phyloP scores from a whole-genome alignment of 1,139 yeast genomes.

The Kurtzmaniella natalensis region DNA sequence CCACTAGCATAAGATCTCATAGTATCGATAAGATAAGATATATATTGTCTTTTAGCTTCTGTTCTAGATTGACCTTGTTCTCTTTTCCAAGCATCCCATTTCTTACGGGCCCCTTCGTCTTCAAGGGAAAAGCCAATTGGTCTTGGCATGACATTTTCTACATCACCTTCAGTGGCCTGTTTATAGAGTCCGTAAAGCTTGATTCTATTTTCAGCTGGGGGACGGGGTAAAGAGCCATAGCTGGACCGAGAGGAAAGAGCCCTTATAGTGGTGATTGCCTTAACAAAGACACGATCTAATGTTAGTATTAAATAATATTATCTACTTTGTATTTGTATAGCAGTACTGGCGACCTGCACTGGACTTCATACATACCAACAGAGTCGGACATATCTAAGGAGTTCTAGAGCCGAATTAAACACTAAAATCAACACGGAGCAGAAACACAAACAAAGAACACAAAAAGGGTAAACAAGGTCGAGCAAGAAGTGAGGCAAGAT shows the following conservation, averaged over 20 bases:
- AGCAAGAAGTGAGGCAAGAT: no score
- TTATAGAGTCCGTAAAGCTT: conserved; percentile 77
- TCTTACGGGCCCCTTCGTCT: conserved; percentile 64
- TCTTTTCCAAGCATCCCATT: conserved; percentile 84
- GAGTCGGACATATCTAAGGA: conserved; percentile 40
- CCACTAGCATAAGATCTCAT: conserved; percentile 70
- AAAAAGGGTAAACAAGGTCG: no score
- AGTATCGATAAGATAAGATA: conserved; percentile 64
- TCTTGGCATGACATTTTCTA: conserved; percentile 60
- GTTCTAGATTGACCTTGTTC: conserved; percentile 68
- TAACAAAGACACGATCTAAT: conserved; percentile 72
- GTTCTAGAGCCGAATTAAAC: no score
- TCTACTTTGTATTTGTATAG: no score
- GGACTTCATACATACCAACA: conserved; percentile 32
- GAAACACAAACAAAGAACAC: no score
- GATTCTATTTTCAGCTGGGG: conserved; percentile 71
- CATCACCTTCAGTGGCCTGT: conserved; percentile 87
- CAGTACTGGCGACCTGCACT: neutral
- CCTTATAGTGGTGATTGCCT: conserved; percentile 76
- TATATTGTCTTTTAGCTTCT: conserved; percentile 72
- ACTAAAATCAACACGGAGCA: no score
- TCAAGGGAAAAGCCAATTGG: conserved; percentile 59
- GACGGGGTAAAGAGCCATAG: conserved; percentile 70
- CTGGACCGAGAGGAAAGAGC: conserved; percentile 67
- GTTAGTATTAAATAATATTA: neutral